Base-by-base conservation (phyloP, 768 basidiomycete species). In the Auricularia auricula-judae region DNA sequence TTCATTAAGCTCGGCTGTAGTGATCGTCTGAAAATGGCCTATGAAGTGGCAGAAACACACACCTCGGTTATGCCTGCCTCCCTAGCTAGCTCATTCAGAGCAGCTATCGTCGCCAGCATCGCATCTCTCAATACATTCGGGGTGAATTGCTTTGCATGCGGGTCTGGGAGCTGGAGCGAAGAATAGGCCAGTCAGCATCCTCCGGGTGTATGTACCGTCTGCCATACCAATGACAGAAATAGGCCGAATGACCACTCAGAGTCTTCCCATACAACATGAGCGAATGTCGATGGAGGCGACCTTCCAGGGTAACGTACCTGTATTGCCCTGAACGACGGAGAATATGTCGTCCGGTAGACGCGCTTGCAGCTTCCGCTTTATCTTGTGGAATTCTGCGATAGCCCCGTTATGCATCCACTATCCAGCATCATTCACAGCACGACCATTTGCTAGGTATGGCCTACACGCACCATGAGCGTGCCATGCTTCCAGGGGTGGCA, bases 341-440 rank as follows among this genome's bases (percentile, higher is more conserved):
- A 93, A 99, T 43, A 93, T 82, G 66, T 87, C 85, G 72, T 99
- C 95, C 0, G 89, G 80, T 14, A 99, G 75, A 34, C 80, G 80
- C 39, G 78, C 78, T 71, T 96, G 94, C 7, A 99, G 74, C 35
- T 79, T 82, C 34, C 97, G 82, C 76, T 95, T 98, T 68, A 98
- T 83, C 65, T 79, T 77, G 54, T 75, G 75, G 74, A 98, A 98
- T 3, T 91, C 86, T 53, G 89, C 86, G 64, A 99, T 90, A n/a
- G 86, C 86, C 63, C 96, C 96, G 68, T 97, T 98, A 74, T 95
- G 94, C 94, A 98, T 98, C 76, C 91, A 98, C 93, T 95, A 68
- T 3, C 23, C 54, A 18, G 29, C 29, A 21, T 59, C 11, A 61
- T 14, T 35, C 2, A 29, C 29, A 29, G 29, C 39, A 42, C 12